Base-by-base conservation (phyloP, 306 rosid species). In the Malus domestica region DNA sequence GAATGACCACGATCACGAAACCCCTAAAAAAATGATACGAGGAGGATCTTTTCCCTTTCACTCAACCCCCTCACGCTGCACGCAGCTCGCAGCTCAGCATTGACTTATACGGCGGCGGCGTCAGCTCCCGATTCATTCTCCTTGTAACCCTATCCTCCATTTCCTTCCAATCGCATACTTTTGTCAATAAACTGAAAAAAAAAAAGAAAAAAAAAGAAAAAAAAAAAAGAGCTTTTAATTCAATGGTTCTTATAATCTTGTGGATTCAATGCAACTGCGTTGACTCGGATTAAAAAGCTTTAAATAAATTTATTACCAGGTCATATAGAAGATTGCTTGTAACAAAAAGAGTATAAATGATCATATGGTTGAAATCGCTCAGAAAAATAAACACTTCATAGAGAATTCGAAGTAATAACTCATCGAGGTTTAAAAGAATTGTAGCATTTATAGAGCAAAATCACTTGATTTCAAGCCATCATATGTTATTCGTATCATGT, bases 261-360 rank as follows among this genome's bases (percentile, higher is more conserved):
- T 81, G 76, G 79, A 68, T 69, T 71, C 45, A 40, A 58, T 76
- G 70, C 76, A 89, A 95, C 82, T 58, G 69, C 60, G 42, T 54
- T 79, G 29, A 78, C 80, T 79, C 81, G 16, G 81, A 86, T 35
- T 86, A 79, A 7, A 7, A 38, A 38, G 42, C 9, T 38, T 38
- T 38, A 38, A 7, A 38, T 38, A 38, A 7, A 7, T 38, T 38
- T 38, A 38, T 38, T 38, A 38, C 42, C 2, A 6, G 42, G 10
- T 8, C 42, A 38, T 38, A 38, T 5, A 38, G 9, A 38, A 38
- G 9, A 38, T 38, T 38, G 10, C 42, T 38, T 38, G 9, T 38
- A 38, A 38, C 9, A 38, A 38, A 0, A 38, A 38, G 42, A 38
- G 9, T 1, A 7, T 38, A 38, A 38, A 38, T 38, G 40, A 35